Conservation (phyloP, 192 early-diverging fungal species). For the Coemansia sp. region DNA sequence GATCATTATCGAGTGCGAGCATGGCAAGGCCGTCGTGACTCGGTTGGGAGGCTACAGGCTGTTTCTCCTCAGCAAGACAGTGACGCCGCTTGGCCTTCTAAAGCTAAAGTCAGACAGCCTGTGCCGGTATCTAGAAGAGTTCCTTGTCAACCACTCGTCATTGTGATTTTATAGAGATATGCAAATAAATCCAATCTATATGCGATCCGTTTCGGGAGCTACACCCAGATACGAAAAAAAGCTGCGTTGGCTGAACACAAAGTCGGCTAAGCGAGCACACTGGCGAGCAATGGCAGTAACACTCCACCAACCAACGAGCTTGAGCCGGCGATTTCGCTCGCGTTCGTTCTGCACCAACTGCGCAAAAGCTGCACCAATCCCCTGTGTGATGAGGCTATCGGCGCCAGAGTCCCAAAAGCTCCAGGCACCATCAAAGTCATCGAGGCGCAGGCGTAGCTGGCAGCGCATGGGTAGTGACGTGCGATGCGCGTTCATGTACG, state of each 20-base stretch:
- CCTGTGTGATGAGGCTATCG: conserved; percentile 72
- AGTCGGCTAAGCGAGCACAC: conserved; percentile 71
- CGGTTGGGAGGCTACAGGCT: conserved; percentile 36
- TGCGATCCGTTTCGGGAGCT: conserved; percentile 17
- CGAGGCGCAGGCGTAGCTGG: conserved; percentile 74
- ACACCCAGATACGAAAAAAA: conserved; percentile 65
- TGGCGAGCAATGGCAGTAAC: conserved; percentile 75
- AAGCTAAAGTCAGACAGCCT: conserved; percentile 39
- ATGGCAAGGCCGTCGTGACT: conserved; percentile 37
- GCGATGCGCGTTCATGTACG: conserved; percentile 92
- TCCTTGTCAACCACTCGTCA: conserved; percentile 6
- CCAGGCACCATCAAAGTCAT: conserved; percentile 94
- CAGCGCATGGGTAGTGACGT: conserved; percentile 83
- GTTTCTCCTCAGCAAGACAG: conserved; percentile 36
- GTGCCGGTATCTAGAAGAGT: conserved; percentile 34
- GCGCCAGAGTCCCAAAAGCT: conserved; percentile 82
- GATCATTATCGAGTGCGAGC: conserved; percentile 45
- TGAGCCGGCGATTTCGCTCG: conserved; percentile 79
- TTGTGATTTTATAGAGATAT: background rate
- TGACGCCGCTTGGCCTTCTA: conserved; percentile 42
- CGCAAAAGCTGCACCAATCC: conserved; percentile 82
- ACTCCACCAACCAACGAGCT: conserved; percentile 90
- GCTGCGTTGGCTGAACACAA: conserved; percentile 70
- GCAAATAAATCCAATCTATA: conserved; percentile 16
- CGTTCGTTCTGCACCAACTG: conserved; percentile 79